Percentiles rank a stretch among this genome's conserved stretches.
phyloP scores from a whole-genome alignment of 371 early-diverging fungal species.

The Actinomortierella wolfii region DNA sequence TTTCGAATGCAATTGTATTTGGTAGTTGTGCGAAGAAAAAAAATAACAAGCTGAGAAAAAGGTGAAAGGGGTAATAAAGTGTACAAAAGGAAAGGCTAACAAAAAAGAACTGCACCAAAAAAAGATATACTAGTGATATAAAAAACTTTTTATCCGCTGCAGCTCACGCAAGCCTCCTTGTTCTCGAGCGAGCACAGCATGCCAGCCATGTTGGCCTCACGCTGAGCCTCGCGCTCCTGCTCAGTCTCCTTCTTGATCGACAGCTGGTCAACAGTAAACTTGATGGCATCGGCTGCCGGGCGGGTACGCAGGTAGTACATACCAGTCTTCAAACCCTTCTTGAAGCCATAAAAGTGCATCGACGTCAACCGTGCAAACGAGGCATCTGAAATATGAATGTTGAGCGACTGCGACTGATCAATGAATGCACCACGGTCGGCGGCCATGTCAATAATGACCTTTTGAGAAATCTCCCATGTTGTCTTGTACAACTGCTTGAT shows the following conservation, averaged over 20 bases:
- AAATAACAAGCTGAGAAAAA: not conserved
- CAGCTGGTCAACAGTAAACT: conserved; percentile 80
- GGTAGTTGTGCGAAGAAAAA: not conserved
- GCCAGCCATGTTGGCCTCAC: conserved; percentile 56
- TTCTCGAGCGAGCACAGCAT: conserved; percentile 90
- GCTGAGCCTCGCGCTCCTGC: conserved; percentile 50
- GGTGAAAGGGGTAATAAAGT: not conserved
- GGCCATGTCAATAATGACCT: conserved; percentile 84
- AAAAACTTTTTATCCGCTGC: conserved; percentile 79
- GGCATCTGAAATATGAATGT: conserved; percentile 95
- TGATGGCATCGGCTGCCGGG: conserved; percentile 98
- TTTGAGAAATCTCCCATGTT: conserved; percentile 98
- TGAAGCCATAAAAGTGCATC: conserved; percentile 99
- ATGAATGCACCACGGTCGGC: conserved; percentile 98
- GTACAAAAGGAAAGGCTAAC: not conserved
- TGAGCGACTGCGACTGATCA: conserved; percentile 99
- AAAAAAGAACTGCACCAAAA: no score
- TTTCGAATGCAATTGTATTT: no score
- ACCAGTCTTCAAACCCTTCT: conserved; percentile 99
- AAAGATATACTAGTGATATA: no score
- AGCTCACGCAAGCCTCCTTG: conserved; percentile 90
- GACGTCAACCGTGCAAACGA: conserved; percentile 92
- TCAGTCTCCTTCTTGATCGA: conserved; percentile 58
- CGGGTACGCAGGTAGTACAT: conserved; percentile 99
- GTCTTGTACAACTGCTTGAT: conserved; percentile 98